Percentiles rank a stretch among this genome's conserved stretches.
These are phyloP conservation scores for Penicillium egyptiacum DNA, from an alignment of 495 filamentous ascomycete species.

Conservation along the genomic window DNA sequence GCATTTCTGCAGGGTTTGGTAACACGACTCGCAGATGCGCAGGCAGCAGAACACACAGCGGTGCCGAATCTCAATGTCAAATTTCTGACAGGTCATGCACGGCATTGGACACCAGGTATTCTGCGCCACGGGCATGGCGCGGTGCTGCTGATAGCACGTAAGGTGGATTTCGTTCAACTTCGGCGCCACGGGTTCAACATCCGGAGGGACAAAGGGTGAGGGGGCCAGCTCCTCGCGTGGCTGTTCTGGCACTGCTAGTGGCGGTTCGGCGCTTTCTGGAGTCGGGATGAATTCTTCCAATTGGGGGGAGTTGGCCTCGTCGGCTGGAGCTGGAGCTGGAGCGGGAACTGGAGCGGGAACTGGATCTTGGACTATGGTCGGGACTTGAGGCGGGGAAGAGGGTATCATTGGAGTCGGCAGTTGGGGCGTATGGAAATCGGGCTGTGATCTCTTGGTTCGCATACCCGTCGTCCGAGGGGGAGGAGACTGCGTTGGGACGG, in stretches of 20 bases:
- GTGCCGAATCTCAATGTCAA: conserved; percentile 43
- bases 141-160: conserved; percentile 49
- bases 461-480: conserved; percentile 8
- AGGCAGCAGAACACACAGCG: conserved; percentile 52
- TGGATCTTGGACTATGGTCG: background rate
- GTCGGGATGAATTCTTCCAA: conserved; percentile 44
- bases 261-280: conserved; percentile 30
- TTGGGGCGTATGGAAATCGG: conserved; percentile 2
- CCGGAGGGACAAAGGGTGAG: conserved; percentile 32
- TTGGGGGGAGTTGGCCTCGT: conserved; percentile 24
- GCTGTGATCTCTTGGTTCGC: conserved; percentile 7
- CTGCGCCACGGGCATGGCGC: conserved; percentile 39
- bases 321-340: background rate
- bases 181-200: conserved; percentile 38
- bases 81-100: conserved; percentile 52
- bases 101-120: conserved; percentile 50
- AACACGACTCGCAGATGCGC: conserved; percentile 47
- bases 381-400: background rate
- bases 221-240: conserved; percentile 32
- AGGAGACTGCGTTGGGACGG: conserved; percentile 8
- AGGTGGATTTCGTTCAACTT: conserved; percentile 44
- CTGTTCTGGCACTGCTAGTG: conserved; percentile 20
- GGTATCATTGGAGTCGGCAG: conserved; percentile 1
- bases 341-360: background rate
- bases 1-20: conserved; percentile 38